Evolutionary conservation across 2,329 filamentous ascomycete species (phyloP).

Genomic region (Xylaria sp.): DNA sequence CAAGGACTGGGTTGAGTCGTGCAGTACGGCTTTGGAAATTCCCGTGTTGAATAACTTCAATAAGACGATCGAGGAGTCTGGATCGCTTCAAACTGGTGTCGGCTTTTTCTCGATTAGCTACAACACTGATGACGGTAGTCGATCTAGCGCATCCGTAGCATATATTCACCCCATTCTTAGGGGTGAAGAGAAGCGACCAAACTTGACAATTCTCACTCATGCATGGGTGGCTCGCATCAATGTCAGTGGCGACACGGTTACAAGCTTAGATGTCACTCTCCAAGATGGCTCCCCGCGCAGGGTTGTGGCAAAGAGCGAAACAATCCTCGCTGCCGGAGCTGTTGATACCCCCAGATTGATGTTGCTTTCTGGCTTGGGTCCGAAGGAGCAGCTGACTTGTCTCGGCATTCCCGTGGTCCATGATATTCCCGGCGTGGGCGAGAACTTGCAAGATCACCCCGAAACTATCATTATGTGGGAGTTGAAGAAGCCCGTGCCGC

Average conservation of each 20-base stretch:
- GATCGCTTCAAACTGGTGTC: constrained; percentile 67
- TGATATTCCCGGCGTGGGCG: constrained; percentile 54
- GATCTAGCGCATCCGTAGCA: constrained; percentile 81
- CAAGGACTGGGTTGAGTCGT: constrained; percentile 81
- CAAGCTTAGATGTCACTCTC: constrained; percentile 63
- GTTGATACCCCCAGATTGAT: constrained; percentile 71
- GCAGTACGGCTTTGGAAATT: constrained; percentile 71
- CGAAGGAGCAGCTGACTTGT: constrained; percentile 47
- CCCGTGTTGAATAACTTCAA: constrained; percentile 84
- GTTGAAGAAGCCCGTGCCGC: constrained; percentile 70
- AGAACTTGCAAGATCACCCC: constrained; percentile 57
- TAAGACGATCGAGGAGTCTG: constrained; percentile 68
- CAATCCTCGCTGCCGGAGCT: constrained; percentile 72
- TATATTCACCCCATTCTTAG: constrained; percentile 89
- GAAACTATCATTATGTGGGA: constrained; percentile 65
- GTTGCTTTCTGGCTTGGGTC: constrained; percentile 53
- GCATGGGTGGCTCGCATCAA: constrained; percentile 83
- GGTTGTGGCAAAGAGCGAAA: constrained; percentile 66
- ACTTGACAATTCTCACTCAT: constrained; percentile 80
- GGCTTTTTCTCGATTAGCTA: constrained; percentile 90
- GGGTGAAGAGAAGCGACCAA: constrained; percentile 74
- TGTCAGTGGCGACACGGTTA: constrained; percentile 62
- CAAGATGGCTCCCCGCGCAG: constrained; percentile 48
- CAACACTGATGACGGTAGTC: constrained; percentile 79
- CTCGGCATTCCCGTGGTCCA: constrained; percentile 52